phyloP scores from a whole-genome alignment of 441 rosid genomes.

The Eruca vesicaria region DNA sequence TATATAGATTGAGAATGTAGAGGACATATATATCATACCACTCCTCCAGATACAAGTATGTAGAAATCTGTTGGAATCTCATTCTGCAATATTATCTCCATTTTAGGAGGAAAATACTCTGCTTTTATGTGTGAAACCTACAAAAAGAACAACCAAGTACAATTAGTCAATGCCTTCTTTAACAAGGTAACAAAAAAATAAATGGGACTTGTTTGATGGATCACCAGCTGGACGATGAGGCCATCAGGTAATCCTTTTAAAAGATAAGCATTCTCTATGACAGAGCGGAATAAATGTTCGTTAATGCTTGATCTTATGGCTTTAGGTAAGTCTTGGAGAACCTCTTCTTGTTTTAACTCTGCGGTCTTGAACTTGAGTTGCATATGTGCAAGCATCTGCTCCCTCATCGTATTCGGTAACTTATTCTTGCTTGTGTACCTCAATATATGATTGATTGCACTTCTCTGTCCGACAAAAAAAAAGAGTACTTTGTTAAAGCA shows the following conservation, averaged over 20 bases:
- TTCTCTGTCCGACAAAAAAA: slow-evolving; percentile 51
- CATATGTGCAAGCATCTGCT: slow-evolving; percentile 91
- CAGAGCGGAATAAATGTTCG: slow-evolving; percentile 65
- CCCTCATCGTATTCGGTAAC: slow-evolving; percentile 77
- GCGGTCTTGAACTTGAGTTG: slow-evolving; percentile 89
- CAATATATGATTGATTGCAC: slow-evolving; percentile 68
- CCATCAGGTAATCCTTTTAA: slow-evolving; percentile 76
- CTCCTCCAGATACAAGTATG: slow-evolving; percentile 83
- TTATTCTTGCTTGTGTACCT: slow-evolving; percentile 76
- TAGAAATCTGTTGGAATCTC: slow-evolving; percentile 93
- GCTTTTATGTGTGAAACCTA: slow-evolving; percentile 88
- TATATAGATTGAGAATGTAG: not conserved
- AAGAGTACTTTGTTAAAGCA: not conserved
- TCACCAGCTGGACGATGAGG: slow-evolving; percentile 72
- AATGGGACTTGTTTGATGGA: not conserved
- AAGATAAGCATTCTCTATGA: slow-evolving; percentile 61
- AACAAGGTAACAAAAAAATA: not conserved
- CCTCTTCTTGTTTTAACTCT: slow-evolving; percentile 81
- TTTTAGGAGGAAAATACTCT: slow-evolving; percentile 86
- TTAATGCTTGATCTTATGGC: slow-evolving; percentile 87
- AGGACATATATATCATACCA: slow-evolving; percentile 47
- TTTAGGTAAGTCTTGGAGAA: slow-evolving; percentile 78
- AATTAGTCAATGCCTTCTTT: not conserved
- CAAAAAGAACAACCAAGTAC: not conserved
- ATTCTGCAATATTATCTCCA: slow-evolving; percentile 84